Conservation (phyloP, 495 filamentous ascomycete species). For the Lentithecium fluviatile region DNA sequence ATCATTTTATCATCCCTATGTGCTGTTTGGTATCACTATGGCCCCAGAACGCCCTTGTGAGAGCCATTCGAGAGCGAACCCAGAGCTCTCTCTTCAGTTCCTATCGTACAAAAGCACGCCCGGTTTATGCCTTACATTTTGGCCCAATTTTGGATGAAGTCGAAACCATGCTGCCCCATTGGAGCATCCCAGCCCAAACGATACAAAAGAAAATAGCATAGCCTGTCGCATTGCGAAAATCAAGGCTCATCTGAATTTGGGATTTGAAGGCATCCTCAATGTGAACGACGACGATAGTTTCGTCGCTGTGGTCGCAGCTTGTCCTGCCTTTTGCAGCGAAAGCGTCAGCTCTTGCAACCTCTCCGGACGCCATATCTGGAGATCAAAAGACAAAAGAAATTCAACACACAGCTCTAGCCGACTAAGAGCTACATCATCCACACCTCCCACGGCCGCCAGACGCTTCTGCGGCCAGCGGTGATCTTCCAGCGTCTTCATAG, state of each 20-base stretch:
- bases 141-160: neutral
- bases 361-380: conserved; percentile 33
- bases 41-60: neutral
- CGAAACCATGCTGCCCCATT: neutral
- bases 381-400: conserved; percentile 44
- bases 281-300: conserved; percentile 27
- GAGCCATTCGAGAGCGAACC: neutral
- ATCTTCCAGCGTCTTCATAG: conserved; percentile 92
- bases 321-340: conserved; percentile 33
- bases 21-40: neutral
- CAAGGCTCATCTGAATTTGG: neutral
- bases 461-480: conserved; percentile 78
- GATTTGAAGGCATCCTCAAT: conserved; percentile 5
- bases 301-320: conserved; percentile 18
- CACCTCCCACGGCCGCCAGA: conserved; percentile 86
- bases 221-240: too few species aligned
- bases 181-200: neutral
- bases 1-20: neutral
- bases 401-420: conserved; percentile 73
- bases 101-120: neutral
- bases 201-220: neutral
- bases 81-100: neutral
- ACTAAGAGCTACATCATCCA: conserved; percentile 73
- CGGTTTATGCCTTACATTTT: neutral
- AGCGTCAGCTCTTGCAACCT: conserved; percentile 21